Base-by-base conservation (phyloP, 176 grass and related monocot genomes). In the Areca catechu region DNA sequence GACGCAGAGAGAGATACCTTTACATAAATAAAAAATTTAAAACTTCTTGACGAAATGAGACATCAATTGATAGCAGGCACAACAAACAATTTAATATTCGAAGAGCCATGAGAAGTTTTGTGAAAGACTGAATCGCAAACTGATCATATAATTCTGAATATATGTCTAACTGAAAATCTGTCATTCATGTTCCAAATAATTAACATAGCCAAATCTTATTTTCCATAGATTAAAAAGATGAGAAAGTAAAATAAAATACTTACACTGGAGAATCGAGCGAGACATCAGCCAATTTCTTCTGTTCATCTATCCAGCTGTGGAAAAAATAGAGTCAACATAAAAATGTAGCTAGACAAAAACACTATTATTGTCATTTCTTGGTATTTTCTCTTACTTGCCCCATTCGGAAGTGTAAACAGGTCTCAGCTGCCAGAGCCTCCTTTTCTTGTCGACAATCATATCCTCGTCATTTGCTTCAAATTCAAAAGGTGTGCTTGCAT, bases 241-340 rank as follows among this genome's bases (percentile, higher is more conserved):
- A 17, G 9, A 49, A 5, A 43, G 34, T 14, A 43, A 56, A 24
- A 65, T 18, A 80, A 17, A 76, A 23, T 61, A 74, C 86, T 77
- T 57, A 97, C 86, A 96, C 92, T 5, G 92, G 86, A 69, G 92
- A 88, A 62, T 88, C 86, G 9, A 50, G 61, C 19, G 75, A 51
- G n/a, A 91, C 83, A 65, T 89, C 86, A 1, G 92, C 92, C 23
- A 96, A 54, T 66, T 80, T 88, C 80, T 97, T 97, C 67, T 97
- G 86, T 37, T 91, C 92, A 22, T 80, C 80, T 25, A 97, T 19
- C 92, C 92, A 97, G 15, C 86, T 96, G 74, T 43, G 10, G 34
- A 43, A 66, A 76, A 66, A 14, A 16, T 29, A 21, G 54, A 16
- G 7, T 37, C 63, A 54, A 66, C 4, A 2, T 9, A 48, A 16